phyloP scores from a whole-genome alignment of 73 alveolate species.

The Durusdinium trenchii region DNA sequence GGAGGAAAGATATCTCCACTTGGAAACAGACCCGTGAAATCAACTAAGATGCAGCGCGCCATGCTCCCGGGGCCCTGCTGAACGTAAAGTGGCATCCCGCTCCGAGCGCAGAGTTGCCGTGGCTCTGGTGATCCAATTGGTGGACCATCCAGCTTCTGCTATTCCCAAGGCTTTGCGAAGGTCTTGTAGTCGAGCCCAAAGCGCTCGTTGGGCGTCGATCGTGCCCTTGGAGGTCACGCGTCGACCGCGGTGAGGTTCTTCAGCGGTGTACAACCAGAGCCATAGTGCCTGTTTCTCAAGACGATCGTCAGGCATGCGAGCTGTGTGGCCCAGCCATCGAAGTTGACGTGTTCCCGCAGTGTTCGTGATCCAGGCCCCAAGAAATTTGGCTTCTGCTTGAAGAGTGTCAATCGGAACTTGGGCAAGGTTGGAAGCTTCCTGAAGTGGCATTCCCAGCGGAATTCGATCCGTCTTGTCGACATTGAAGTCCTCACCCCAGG shows the following conservation, averaged over 20 bases:
- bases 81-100: background rate
- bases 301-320: background rate
- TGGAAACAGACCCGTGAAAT: background rate
- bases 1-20: background rate
- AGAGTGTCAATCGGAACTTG: background rate
- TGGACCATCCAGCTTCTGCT: background rate
- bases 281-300: conserved; percentile 1
- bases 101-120: background rate
- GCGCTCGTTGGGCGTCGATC: background rate
- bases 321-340: conserved; percentile 17
- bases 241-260: background rate
- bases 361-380: background rate
- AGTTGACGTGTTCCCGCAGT: background rate
- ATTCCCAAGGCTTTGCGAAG: background rate
- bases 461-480: too few species aligned
- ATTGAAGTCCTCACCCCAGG: too few species aligned
- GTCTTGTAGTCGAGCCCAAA: background rate
- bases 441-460: too few species aligned
- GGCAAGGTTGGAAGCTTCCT: too few species aligned
- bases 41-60: background rate
- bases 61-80: background rate
- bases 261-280: background rate
- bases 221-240: background rate
- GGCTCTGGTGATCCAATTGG: background rate
- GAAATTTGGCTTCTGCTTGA: background rate